These are phyloP conservation scores for Suhomyces sp. DNA, from an alignment of 805 yeast genomes.

Conservation along the genomic window DNA sequence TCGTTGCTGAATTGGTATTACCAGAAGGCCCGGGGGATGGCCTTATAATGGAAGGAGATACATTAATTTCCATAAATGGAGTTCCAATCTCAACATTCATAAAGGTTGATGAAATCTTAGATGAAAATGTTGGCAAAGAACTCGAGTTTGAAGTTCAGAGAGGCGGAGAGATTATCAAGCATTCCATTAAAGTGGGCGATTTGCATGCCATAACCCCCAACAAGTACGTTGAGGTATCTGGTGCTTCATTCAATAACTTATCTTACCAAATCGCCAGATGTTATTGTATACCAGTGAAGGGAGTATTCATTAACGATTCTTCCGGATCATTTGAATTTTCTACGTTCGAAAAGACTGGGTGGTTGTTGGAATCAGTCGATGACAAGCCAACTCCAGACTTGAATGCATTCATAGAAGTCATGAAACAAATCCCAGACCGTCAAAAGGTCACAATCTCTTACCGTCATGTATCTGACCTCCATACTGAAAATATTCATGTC, in stretches of 20 bases:
- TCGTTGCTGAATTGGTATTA: conserved; percentile 78
- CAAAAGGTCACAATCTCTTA: conserved; percentile 67
- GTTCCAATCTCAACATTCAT: conserved; percentile 65
- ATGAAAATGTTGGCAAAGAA: conserved; percentile 59
- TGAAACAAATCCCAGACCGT: conserved; percentile 75
- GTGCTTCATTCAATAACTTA: conserved; percentile 81
- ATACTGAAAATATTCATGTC: conserved; percentile 66
- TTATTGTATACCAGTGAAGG: conserved; percentile 79
- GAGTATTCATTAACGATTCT: conserved; percentile 78
- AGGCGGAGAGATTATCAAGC: conserved; percentile 60
- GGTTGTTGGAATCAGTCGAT: conserved; percentile 79
- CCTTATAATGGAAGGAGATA: conserved; percentile 79
- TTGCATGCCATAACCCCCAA: conserved; percentile 81
- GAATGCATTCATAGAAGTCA: conserved; percentile 73
- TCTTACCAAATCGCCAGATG: conserved; percentile 88
- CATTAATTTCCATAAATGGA: conserved; percentile 71
- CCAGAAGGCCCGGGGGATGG: conserved; percentile 85
- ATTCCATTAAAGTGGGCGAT: conserved; percentile 62
- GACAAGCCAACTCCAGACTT: conserved; percentile 72
- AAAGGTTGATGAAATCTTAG: conserved; percentile 80
- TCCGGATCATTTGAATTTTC: conserved; percentile 72
- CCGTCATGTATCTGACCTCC: conserved; percentile 79
- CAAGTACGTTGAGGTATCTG: conserved; percentile 77
- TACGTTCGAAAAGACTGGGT: conserved; percentile 62
- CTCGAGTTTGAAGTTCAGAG: conserved; percentile 54